These are phyloP conservation scores for Lomentospora prolificans DNA, from an alignment of 2,329 filamentous ascomycete genomes.

Conservation along the genomic window DNA sequence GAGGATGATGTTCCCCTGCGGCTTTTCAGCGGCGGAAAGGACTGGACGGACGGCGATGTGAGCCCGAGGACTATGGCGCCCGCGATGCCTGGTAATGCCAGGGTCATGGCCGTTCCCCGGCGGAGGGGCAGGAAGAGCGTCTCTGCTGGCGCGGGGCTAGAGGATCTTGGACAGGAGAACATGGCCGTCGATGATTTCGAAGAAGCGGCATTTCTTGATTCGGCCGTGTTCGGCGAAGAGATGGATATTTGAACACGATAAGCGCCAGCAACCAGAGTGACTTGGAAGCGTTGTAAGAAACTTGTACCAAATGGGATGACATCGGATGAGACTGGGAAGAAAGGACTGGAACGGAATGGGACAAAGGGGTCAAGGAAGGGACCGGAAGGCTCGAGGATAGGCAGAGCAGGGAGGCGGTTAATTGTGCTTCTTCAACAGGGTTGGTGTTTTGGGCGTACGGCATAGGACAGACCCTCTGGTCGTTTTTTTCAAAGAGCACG, in stretches of 20 bases:
- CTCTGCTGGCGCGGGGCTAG: constrained; percentile 9
- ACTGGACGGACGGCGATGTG: constrained; percentile 27
- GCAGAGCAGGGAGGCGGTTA: too few relatives aligned
- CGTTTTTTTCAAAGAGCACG: too few relatives aligned
- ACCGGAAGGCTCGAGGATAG: too few relatives aligned
- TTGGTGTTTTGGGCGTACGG: background rate
- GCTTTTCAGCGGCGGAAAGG: constrained; percentile 14
- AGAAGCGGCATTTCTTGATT: constrained; percentile 54
- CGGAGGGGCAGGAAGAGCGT: constrained; percentile 19
- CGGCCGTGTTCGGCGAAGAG: constrained; percentile 24
- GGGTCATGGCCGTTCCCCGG: constrained; percentile 39
- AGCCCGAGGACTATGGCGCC: constrained; percentile 28
- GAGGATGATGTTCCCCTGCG: constrained; percentile 17
- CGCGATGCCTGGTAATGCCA: constrained; percentile 25
- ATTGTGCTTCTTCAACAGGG: too few relatives aligned
- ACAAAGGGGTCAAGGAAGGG: too few relatives aligned
- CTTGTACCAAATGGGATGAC: too few relatives aligned
- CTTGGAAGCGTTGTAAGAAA: background rate
- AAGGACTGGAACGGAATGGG: too few relatives aligned
- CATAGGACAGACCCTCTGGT: background rate
- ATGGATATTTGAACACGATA: constrained; percentile 24
- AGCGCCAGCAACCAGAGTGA: background rate
- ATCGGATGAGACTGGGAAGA: too few relatives aligned
- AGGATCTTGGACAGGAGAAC: constrained; percentile 35
- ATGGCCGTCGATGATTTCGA: constrained; percentile 46